phyloP scores from a whole-genome alignment of 1,284 basidiomycete genomes.

The Leccinum griseonigrum region DNA sequence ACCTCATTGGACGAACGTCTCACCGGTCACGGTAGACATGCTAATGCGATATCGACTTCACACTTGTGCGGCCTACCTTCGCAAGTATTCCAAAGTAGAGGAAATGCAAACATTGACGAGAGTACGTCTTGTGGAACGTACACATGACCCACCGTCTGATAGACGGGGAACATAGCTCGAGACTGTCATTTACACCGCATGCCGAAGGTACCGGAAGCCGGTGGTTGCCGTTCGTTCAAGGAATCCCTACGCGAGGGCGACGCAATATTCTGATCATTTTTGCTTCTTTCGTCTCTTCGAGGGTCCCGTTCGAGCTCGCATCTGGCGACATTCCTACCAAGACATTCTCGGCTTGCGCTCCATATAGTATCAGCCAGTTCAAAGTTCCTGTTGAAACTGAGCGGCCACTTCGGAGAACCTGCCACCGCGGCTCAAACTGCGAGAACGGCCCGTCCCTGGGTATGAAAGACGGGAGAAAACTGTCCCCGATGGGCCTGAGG shows the following conservation, averaged over 20 bases:
- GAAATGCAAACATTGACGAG: conserved; percentile 50
- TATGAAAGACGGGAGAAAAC: too few relatives aligned
- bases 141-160: neutral
- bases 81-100: conserved; percentile 55
- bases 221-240: conserved; percentile 34
- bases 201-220: conserved; percentile 64
- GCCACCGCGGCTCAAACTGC: neutral
- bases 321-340: conserved; percentile 86
- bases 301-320: conserved; percentile 26
- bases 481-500: too few relatives aligned
- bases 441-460: too few relatives aligned
- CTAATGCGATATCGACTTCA: conserved; percentile 59
- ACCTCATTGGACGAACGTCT: neutral
- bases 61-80: conserved; percentile 64
- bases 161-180: conserved; percentile 44
- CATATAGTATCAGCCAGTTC: too few relatives aligned
- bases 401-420: neutral
- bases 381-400: too few relatives aligned
- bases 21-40: conserved; percentile 43
- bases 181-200: conserved; percentile 65
- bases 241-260: conserved; percentile 34
- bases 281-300: conserved; percentile 40
- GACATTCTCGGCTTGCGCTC: conserved; percentile 83
- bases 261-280: conserved; percentile 55
- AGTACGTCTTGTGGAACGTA: conserved; percentile 35